Evolutionary conservation across 257 asterid species (phyloP).

Genomic region (Solanum pennellii): DNA sequence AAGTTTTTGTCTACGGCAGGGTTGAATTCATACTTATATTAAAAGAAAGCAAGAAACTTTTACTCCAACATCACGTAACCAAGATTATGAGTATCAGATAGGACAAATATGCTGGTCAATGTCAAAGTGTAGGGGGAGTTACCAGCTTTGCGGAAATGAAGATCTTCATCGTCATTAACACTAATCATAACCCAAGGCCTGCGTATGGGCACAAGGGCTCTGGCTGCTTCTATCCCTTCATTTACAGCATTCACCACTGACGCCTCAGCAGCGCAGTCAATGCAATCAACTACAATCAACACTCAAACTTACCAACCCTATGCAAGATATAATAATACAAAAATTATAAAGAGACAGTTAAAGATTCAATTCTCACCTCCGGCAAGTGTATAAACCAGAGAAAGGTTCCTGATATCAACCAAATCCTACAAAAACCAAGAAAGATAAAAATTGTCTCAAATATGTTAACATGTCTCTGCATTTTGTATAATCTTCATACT

Average conservation of each 20-base stretch:
- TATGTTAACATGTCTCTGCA: not conserved
- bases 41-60: not conserved
- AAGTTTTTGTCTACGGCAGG: not conserved
- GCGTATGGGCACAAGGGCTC: conserved; percentile 50
- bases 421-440: conserved; percentile 41
- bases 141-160: conserved; percentile 97
- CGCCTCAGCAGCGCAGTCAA: conserved; percentile 91
- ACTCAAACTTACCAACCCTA: not conserved
- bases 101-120: not conserved
- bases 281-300: conserved; percentile 66
- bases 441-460: not conserved
- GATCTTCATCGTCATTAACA: conserved; percentile 76
- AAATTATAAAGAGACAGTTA: not conserved
- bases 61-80: not conserved
- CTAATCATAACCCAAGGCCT: conserved; percentile 98
- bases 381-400: conserved; percentile 81
- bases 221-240: conserved; percentile 81
- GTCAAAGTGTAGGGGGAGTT: not conserved
- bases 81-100: not conserved
- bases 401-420: conserved; percentile 80
- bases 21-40: no score
- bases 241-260: conserved; percentile 79
- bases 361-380: conserved; percentile 44
- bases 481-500: not conserved
- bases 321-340: not conserved